Percentiles rank a stretch among this genome's conserved stretches.
These are phyloP conservation scores for Xylariaceae sp. DNA, from an alignment of 2,329 filamentous ascomycete genomes.

Conservation along the genomic window DNA sequence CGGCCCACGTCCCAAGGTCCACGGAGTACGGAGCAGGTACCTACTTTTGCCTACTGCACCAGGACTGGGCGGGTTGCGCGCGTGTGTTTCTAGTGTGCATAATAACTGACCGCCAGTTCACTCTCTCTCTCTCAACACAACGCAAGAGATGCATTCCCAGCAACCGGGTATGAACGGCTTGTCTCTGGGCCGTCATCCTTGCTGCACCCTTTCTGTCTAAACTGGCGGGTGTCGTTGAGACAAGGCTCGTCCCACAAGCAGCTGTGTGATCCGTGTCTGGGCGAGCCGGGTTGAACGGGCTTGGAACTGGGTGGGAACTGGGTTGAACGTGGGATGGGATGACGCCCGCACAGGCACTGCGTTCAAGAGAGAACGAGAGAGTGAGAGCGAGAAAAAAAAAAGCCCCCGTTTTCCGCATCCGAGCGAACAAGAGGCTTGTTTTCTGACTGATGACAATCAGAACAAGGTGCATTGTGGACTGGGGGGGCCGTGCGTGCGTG, in stretches of 20 bases:
- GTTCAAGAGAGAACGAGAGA: conserved; percentile 23
- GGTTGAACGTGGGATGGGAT: conserved; percentile 18
- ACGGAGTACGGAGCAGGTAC: too few relatives aligned
- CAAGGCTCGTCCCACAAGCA: conserved; percentile 23
- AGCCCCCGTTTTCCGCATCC: not conserved
- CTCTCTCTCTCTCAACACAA: conserved; percentile 21
- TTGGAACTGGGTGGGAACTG: not conserved
- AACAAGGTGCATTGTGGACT: conserved; percentile 24
- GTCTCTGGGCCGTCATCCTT: conserved; percentile 16
- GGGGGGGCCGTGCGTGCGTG: conserved; percentile 14
- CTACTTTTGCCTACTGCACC: conserved; percentile 19
- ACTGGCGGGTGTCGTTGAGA: conserved; percentile 15
- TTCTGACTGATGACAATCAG: not conserved
- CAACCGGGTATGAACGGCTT: conserved; percentile 26
- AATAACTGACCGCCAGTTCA: conserved; percentile 48
- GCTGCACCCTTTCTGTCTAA: conserved; percentile 12
- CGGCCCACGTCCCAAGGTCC: too few relatives aligned
- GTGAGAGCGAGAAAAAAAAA: not conserved
- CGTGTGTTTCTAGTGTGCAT: conserved; percentile 29
- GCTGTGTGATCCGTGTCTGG: conserved; percentile 24
- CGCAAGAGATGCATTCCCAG: conserved; percentile 29
- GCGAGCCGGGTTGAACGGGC: conserved; percentile 9
- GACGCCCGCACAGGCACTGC: conserved; percentile 31
- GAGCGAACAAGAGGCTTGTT: not conserved
- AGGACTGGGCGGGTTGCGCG: conserved; percentile 22